phyloP scores from a whole-genome alignment of 2,329 filamentous ascomycete species.

The Phymatotrichopsis omnivora region DNA sequence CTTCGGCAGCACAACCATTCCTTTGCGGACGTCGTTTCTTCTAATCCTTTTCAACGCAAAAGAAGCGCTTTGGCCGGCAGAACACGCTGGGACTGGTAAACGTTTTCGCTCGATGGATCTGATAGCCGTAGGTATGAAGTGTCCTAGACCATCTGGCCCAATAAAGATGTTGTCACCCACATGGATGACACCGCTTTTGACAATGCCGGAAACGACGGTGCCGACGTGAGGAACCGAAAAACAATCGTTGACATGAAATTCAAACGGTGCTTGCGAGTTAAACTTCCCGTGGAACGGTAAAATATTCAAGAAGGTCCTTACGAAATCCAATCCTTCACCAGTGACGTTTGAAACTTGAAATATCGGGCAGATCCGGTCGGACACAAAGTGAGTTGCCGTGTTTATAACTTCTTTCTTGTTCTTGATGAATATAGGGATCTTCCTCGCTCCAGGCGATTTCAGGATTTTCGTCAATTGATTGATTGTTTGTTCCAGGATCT shows the following conservation, averaged over 20 bases:
- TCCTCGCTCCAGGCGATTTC: constrained; percentile 83
- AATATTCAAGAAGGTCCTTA: constrained; percentile 89
- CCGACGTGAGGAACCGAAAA: constrained; percentile 97
- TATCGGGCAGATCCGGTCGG: constrained; percentile 86
- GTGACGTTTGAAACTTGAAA: constrained; percentile 99
- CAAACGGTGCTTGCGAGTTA: constrained; percentile 75
- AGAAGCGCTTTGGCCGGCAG: constrained; percentile 83
- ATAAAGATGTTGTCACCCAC: constrained; percentile 82
- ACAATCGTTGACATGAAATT: constrained; percentile 93
- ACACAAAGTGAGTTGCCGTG: constrained; percentile 87
- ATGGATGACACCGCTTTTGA: constrained; percentile 74
- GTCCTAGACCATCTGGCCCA: constrained; percentile 80
- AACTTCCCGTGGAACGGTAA: constrained; percentile 91
- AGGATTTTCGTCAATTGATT: constrained; percentile 85
- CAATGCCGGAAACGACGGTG: constrained; percentile 88
- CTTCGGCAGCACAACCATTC: constrained; percentile 91
- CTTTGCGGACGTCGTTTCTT: constrained; percentile 87
- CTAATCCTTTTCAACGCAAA: constrained; percentile 83
- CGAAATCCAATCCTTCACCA: constrained; percentile 77
- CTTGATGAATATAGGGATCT: constrained; percentile 94
- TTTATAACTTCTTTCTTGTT: constrained; percentile 84
- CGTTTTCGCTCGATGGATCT: constrained; percentile 92
- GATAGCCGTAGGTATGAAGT: constrained; percentile 78
- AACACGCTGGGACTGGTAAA: constrained; percentile 75
- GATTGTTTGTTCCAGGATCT: constrained; percentile 89